Conservation (phyloP, 108 stramenopile genomes). For the Chaetoceros muelleri region DNA sequence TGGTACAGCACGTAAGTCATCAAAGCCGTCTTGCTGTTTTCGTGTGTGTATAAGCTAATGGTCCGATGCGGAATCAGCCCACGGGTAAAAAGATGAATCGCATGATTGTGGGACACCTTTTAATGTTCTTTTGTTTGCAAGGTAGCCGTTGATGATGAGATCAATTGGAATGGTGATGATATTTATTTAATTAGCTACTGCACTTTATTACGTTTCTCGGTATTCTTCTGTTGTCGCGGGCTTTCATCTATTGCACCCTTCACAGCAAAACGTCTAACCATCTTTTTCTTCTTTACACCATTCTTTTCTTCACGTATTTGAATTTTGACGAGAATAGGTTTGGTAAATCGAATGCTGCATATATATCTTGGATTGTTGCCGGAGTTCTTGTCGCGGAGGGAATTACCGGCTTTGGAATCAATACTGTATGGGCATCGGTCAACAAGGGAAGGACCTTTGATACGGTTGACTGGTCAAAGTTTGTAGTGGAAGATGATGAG, state of each 20-base stretch:
- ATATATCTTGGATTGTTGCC: constrained; percentile 66
- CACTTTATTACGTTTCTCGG: too few species aligned
- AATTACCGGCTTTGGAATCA: constrained; percentile 41
- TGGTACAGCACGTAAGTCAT: background rate
- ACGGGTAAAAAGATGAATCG: too few species aligned
- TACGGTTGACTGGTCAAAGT: constrained; percentile 80
- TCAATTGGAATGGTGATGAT: too few species aligned
- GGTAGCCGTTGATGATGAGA: too few species aligned
- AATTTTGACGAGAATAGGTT: too few species aligned
- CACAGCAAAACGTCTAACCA: background rate
- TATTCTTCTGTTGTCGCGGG: background rate
- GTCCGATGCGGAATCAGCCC: too few species aligned
- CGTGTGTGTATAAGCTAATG: too few species aligned
- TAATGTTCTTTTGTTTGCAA: too few species aligned
- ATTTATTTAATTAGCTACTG: too few species aligned
- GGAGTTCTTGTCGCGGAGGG: constrained; percentile 70
- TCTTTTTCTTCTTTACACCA: background rate
- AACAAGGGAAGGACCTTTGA: constrained; percentile 70
- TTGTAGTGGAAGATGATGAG: constrained; percentile 61
- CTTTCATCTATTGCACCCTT: background rate
- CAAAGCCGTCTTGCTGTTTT: too few species aligned
- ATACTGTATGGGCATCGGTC: constrained; percentile 55
- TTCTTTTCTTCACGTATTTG: constrained; percentile 3
- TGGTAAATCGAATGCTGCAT: constrained; percentile 69
- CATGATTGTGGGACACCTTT: too few species aligned